These are phyloP conservation scores for Hibiscus mutabilis DNA, from an alignment of 345 rosid genomes.

Conservation along the genomic window DNA sequence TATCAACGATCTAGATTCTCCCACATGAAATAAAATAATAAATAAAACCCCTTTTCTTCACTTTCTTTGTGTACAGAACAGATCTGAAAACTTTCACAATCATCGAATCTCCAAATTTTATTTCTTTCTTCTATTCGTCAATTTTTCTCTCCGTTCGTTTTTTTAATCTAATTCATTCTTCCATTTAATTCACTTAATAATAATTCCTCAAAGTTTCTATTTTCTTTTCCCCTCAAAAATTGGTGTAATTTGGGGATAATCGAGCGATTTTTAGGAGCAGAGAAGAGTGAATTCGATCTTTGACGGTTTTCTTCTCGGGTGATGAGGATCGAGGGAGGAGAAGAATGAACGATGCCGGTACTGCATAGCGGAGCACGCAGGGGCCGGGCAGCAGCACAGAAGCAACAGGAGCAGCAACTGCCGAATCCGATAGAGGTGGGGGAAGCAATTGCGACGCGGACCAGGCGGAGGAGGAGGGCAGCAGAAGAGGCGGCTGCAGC, in stretches of 20 bases:
- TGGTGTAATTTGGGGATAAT: background rate
- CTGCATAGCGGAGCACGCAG: conserved; percentile 61
- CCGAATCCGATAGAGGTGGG: conserved; percentile 28
- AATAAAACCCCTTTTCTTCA: background rate
- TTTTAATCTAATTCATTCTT: background rate
- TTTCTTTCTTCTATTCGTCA: background rate
- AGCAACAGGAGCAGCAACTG: conserved; percentile 7
- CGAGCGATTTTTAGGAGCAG: background rate
- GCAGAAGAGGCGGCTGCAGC: conserved; percentile 36
- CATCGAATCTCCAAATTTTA: conserved; percentile 9
- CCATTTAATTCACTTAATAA: background rate
- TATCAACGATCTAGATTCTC: background rate
- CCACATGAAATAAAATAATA: background rate
- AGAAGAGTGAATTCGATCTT: background rate
- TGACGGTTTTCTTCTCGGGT: background rate
- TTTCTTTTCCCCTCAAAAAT: background rate
- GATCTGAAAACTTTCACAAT: conserved; percentile 11
- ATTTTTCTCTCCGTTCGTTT: background rate
- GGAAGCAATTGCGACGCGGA: conserved; percentile 53
- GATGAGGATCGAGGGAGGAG: conserved; percentile 27
- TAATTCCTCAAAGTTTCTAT: background rate
- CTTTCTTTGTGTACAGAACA: background rate
- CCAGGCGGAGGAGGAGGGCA: conserved; percentile 46
- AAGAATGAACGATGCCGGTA: conserved; percentile 63
- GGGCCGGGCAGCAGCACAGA: conserved; percentile 34